Evolutionary conservation across 257 asterid species (phyloP).

Genomic region (Solanum sejunctum): DNA sequence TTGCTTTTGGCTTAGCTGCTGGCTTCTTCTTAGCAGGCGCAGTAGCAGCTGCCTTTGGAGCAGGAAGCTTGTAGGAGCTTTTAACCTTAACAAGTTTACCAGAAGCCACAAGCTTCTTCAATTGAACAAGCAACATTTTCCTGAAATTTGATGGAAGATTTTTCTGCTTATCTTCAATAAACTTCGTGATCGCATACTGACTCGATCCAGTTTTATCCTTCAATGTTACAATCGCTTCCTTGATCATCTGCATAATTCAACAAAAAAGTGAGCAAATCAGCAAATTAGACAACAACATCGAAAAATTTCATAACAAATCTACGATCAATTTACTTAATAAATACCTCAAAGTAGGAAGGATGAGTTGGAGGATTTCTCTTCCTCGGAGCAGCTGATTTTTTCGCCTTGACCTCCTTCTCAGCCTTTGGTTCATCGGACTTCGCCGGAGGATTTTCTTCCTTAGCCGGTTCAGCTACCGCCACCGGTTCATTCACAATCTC

Average conservation of each 20-base stretch:
- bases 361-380: constrained; percentile 28
- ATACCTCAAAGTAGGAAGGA: constrained; percentile 76
- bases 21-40: constrained; percentile 8
- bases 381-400: constrained; percentile 54
- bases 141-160: constrained; percentile 58
- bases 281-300: neutral
- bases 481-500: constrained; percentile 10
- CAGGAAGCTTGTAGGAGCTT: constrained; percentile 47
- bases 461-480: constrained; percentile 5
- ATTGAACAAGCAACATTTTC: constrained; percentile 53
- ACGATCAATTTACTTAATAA: neutral
- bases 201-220: constrained; percentile 82
- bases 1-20: neutral
- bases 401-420: constrained; percentile 26
- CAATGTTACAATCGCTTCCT: constrained; percentile 56
- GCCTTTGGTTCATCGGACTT: constrained; percentile 22
- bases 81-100: constrained; percentile 61
- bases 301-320: neutral
- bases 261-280: neutral
- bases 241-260: constrained; percentile 45
- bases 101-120: constrained; percentile 58
- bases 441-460: constrained; percentile 10
- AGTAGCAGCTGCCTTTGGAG: constrained; percentile 10
- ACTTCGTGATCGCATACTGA: constrained; percentile 61
- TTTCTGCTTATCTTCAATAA: constrained; percentile 62